Evolutionary conservation across 352 stramenopile species (phyloP), one percentile per base, ranked within the genome.

Genomic region (Halophytophthora batemanensis): DNA sequence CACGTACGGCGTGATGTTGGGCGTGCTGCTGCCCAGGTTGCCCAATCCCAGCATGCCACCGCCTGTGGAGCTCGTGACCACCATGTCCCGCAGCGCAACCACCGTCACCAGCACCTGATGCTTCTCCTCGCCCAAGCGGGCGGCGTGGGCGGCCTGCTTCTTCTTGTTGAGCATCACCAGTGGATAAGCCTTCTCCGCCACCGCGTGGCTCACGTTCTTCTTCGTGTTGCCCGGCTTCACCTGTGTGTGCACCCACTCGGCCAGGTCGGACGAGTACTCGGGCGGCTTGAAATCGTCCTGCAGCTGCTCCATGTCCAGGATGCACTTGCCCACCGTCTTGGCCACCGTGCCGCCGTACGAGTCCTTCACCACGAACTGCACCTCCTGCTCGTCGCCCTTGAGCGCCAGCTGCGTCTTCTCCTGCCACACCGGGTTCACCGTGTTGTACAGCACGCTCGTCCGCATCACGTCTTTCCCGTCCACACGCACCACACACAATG

Each of bases 391-490:
- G 0, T 62, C 59, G 6, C 77, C 74, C 2, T 71, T 77, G 22
- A 87, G 38, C 10, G 60, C 77, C 2, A 88, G 17, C 39, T 91
- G 69, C 1, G 60, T 76, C 53, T 87, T 89, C 55, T 90, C 82
- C 33, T 89, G 63, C 84, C 84, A 95, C 23, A 85, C 58, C 1
- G 84, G 84, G 48, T 95, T 95, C 8, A 87, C 59, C 3, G 84
- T 93, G 54, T 90, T 90, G 69, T 93, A 95, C 22, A 95, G 59
- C n/a, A 90, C 70, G 6, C 74, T 62, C 6, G 84, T 95, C 38
- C 72, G 73, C 49, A 95, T 67, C 8, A 95, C 57, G 38, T 79
- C 67, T 14, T 76, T 71, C 29, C 83, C 64, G 41, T 95, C 78
- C 18, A 93, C 49, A 15, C 80, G 77, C 6, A 92, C 72, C 43